phyloP scores from a whole-genome alignment of 176 grass and related monocot genomes.

The Phoenix dactylifera region DNA sequence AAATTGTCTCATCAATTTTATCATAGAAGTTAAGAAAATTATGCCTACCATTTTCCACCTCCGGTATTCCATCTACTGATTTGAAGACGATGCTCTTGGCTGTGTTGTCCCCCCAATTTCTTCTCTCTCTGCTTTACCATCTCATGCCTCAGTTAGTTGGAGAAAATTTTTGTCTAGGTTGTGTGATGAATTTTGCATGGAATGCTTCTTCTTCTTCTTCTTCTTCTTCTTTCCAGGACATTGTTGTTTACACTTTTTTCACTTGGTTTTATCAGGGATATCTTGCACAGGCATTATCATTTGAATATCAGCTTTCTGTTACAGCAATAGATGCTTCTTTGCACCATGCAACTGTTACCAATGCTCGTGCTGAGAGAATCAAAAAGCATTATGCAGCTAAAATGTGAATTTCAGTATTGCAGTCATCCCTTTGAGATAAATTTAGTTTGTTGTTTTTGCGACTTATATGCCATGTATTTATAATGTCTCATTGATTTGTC shows the following conservation, averaged over 20 bases:
- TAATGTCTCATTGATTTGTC: conserved; percentile 10
- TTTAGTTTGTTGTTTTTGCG: neutral
- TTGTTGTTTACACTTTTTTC: conserved; percentile 2
- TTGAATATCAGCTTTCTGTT: conserved; percentile 72
- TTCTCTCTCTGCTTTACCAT: no score
- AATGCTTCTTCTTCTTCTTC: neutral
- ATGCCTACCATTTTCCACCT: no score
- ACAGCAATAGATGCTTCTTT: conserved; percentile 89
- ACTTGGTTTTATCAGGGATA: conserved; percentile 52
- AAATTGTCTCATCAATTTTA: conserved; percentile 1
- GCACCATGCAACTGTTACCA: conserved; percentile 84
- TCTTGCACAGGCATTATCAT: conserved; percentile 84
- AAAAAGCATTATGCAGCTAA: conserved; percentile 75
- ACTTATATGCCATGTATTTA: neutral
- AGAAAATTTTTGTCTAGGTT: no score
- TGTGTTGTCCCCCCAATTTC: no score
- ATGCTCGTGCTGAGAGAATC: conserved; percentile 69
- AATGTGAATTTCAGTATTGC: conserved; percentile 34
- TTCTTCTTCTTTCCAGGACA: conserved; percentile 12
- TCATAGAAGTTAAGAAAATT: neutral
- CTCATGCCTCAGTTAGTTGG: no score
- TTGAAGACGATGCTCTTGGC: no score
- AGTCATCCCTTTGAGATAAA: no score
- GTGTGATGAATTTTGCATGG: no score
- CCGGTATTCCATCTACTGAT: no score